Conservation (phyloP, 257 asterid species). For the Gentiana macrophylla region DNA sequence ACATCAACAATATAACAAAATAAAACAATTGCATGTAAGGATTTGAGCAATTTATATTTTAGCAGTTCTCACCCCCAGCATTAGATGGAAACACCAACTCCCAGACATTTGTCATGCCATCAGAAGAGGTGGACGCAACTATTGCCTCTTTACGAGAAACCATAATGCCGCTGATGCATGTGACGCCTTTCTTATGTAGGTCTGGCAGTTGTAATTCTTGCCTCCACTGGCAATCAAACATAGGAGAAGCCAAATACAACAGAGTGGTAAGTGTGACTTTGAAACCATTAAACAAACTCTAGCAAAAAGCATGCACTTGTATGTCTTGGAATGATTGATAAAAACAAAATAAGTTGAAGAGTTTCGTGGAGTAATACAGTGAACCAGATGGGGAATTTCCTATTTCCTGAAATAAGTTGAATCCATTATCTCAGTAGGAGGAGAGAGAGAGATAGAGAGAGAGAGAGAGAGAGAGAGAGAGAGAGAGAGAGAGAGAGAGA, state of each 20-base stretch:
- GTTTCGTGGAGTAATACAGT: no score
- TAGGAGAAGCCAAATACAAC: conserved; percentile 5
- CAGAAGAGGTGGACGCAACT: conserved; percentile 89
- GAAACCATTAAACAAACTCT: neutral
- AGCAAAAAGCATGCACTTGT: neutral
- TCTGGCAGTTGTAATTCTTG: conserved; percentile 59
- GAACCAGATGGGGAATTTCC: no score
- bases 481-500: no score
- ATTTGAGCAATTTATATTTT: no score
- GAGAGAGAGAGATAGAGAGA: no score
- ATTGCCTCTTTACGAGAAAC: conserved; percentile 51
- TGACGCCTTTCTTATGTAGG: conserved; percentile 80
- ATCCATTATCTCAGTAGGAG: no score
- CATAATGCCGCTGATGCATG: conserved; percentile 70
- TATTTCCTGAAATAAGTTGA: no score
- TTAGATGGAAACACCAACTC: conserved; percentile 46
- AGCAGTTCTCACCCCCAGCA: conserved; percentile 41
- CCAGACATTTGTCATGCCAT: conserved; percentile 72
- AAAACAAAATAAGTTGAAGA: no score
- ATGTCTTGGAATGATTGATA: no score
- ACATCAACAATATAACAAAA: no score
- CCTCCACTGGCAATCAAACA: conserved; percentile 56
- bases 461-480: no score
- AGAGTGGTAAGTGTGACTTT: neutral
- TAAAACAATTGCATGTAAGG: no score